Evolutionary conservation across 495 filamentous ascomycete species (phyloP).

Genomic region (Friedmanniomyces endolithicus): DNA sequence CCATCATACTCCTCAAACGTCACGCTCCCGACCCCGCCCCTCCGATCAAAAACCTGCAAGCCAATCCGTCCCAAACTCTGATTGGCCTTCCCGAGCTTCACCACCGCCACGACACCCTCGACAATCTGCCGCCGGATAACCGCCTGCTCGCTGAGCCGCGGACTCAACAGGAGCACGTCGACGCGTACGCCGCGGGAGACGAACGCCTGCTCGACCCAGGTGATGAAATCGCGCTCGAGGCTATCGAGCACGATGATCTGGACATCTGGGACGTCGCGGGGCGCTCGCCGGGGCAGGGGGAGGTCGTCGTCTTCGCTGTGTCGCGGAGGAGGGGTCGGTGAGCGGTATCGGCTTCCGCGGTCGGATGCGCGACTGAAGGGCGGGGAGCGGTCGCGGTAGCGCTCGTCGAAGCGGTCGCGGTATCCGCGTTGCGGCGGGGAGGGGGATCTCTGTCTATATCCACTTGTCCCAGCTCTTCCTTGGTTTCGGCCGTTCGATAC

Average conservation of each 20-base stretch:
- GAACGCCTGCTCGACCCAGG: constrained; percentile 69
- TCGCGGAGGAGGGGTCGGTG: constrained; percentile 54
- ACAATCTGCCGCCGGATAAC: constrained; percentile 74
- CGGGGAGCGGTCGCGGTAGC: constrained; percentile 35
- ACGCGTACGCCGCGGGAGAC: constrained; percentile 54
- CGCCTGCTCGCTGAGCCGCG: constrained; percentile 61
- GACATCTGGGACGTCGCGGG: constrained; percentile 76
- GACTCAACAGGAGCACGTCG: constrained; percentile 62
- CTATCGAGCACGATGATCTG: constrained; percentile 75
- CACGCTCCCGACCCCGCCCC: constrained; percentile 52
- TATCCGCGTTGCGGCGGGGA: constrained; percentile 51
- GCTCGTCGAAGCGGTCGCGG: constrained; percentile 47
- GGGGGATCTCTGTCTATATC: constrained; percentile 37
- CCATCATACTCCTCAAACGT: constrained; percentile 74
- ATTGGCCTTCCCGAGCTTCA: constrained; percentile 54
- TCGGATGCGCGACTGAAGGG: constrained; percentile 33
- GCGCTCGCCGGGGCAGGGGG: constrained; percentile 59
- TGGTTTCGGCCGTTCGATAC: constrained; percentile 20
- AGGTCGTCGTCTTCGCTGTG: constrained; percentile 34
- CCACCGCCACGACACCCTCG: constrained; percentile 79
- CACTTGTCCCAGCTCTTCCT: constrained; percentile 24
- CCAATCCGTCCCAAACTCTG: constrained; percentile 60
- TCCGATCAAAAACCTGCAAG: constrained; percentile 76
- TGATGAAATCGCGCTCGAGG: constrained; percentile 67
- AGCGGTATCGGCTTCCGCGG: constrained; percentile 39